A percentile compares a stretch with the other conserved stretches of the same genome.
phyloP scores from a whole-genome alignment of 192 early-diverging fungal species.

The Umbelopsis isabellina region DNA sequence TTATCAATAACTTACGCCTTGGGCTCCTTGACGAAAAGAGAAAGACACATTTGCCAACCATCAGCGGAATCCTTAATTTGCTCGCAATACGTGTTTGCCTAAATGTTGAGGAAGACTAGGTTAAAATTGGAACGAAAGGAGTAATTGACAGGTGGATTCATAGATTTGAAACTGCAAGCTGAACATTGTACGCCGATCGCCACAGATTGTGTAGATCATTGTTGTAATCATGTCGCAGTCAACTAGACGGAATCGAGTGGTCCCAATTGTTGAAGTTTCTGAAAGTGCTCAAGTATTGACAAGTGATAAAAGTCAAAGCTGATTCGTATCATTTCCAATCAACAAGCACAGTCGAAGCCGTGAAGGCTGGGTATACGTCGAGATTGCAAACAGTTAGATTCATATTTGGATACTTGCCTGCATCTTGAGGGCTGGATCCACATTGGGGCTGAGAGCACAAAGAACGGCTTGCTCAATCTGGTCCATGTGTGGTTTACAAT shows the following conservation, averaged over 20 bases:
- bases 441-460: slow-evolving; percentile 74
- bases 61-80: slow-evolving; percentile 74
- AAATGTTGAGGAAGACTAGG: slow-evolving; percentile 26
- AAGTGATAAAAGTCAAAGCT: too few relatives aligned
- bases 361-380: neutral
- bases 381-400: neutral
- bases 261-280: too few relatives aligned
- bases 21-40: slow-evolving; percentile 77
- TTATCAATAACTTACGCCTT: slow-evolving; percentile 54
- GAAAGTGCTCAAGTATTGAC: too few relatives aligned
- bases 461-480: slow-evolving; percentile 82
- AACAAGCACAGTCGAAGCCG: neutral
- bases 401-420: slow-evolving; percentile 59
- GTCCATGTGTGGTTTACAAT: slow-evolving; percentile 50
- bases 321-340: too few relatives aligned
- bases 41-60: slow-evolving; percentile 86
- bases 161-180: too few relatives aligned
- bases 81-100: slow-evolving; percentile 85
- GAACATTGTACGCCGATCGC: too few relatives aligned
- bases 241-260: too few relatives aligned
- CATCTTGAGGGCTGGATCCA: slow-evolving; percentile 65
- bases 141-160: neutral
- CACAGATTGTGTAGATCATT: too few relatives aligned
- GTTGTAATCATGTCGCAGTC: too few relatives aligned
- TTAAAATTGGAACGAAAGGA: slow-evolving; percentile 6